Conservation (phyloP, 257 asterid species). For the Ballota nigra region DNA sequence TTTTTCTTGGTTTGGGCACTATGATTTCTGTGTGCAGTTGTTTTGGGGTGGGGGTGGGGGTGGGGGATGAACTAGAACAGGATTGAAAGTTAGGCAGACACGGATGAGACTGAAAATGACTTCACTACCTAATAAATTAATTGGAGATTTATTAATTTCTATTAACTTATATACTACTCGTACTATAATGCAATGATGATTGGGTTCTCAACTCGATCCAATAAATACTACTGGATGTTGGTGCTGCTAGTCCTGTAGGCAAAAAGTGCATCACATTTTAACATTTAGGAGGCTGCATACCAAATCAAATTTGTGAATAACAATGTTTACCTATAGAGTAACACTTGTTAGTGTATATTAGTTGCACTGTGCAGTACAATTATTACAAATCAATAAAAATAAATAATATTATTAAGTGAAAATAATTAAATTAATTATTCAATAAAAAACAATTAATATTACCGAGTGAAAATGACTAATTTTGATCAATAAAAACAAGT, state of each 20-base stretch:
- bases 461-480: too few species aligned
- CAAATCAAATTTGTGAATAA: too few species aligned
- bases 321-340: too few species aligned
- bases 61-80: constrained; percentile 21
- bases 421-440: too few species aligned
- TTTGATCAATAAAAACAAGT: too few species aligned
- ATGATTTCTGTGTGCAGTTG: background rate
- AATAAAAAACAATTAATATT: too few species aligned
- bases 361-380: too few species aligned
- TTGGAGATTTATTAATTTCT: background rate
- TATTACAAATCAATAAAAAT: too few species aligned
- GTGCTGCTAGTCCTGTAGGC: constrained; percentile 10
- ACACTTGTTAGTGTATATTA: too few species aligned
- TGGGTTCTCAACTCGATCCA: constrained; percentile 24
- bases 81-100: constrained; percentile 21
- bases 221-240: constrained; percentile 12
- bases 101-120: background rate
- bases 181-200: constrained; percentile 33
- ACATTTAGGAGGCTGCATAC: background rate
- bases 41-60: too few species aligned
- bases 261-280: constrained; percentile 19
- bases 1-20: background rate
- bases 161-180: background rate
- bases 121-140: background rate
- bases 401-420: too few species aligned